phyloP scores from a whole-genome alignment of 1,284 basidiomycete genomes.

The Sparassis latifolia region DNA sequence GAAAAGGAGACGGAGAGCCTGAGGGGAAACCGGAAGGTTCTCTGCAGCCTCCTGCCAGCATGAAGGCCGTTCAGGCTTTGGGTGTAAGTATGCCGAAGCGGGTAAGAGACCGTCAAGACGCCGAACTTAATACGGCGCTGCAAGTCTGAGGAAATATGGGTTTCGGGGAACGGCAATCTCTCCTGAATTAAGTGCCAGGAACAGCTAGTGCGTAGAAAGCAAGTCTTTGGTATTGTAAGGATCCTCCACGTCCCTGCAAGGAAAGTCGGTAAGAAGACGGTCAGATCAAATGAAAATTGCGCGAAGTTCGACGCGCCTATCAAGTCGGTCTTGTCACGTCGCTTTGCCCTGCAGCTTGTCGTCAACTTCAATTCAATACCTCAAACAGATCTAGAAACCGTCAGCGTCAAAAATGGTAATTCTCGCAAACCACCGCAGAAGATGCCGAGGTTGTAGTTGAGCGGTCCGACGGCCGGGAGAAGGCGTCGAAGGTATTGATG shows the following conservation, averaged over 20 bases:
- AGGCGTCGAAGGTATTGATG: not conserved
- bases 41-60: no score
- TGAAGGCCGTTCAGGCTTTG: not conserved
- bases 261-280: no score
- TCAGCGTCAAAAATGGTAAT: not conserved
- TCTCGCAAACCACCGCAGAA: not conserved
- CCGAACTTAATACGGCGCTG: conserved; percentile 4
- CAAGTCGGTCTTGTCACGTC: no score
- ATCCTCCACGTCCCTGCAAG: no score
- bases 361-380: no score
- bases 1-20: no score
- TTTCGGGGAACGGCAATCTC: not conserved
- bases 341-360: no score
- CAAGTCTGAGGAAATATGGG: no score
- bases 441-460: not conserved
- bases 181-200: not conserved
- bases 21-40: no score
- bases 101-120: conserved; percentile 12
- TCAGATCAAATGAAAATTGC: no score
- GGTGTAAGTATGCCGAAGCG: conserved; percentile 9
- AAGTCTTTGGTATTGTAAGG: conserved; percentile 1
- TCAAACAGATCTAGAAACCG: not conserved
- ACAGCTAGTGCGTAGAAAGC: conserved; percentile 3
- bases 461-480: not conserved
- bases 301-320: no score